Percentiles rank a stretch among this genome's conserved stretches.
These are phyloP conservation scores for Brettanomyces anomalus DNA, from an alignment of 805 yeast genomes.

Conservation along the genomic window DNA sequence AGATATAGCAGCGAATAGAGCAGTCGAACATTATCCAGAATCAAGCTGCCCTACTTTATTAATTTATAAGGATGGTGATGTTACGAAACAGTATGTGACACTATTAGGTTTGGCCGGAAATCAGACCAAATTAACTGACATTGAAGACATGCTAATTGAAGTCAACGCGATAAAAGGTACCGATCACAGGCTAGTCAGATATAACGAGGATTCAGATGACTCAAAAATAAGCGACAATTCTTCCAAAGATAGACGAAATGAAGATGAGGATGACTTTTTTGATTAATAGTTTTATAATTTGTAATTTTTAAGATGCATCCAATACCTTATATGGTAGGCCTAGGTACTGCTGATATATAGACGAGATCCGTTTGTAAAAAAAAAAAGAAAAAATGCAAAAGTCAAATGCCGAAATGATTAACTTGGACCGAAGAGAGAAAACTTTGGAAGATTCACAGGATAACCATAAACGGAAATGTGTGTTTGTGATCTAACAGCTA, in stretches of 20 bases:
- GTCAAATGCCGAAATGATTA: too few relatives aligned
- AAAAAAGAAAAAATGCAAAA: not conserved
- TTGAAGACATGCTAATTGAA: slow-evolving; percentile 64
- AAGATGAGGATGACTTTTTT: slow-evolving; percentile 39
- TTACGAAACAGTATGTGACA: slow-evolving; percentile 74
- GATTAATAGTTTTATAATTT: slow-evolving; percentile 22
- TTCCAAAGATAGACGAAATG: slow-evolving; percentile 28
- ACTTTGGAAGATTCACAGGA: too few relatives aligned
- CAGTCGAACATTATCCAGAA: slow-evolving; percentile 89
- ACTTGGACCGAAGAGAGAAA: too few relatives aligned
- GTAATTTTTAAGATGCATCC: not conserved
- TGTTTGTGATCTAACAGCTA: too few relatives aligned
- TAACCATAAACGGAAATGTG: too few relatives aligned
- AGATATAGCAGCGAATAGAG: slow-evolving; percentile 84
- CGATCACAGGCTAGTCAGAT: slow-evolving; percentile 59
- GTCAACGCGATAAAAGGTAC: slow-evolving; percentile 54
- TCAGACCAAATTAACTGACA: slow-evolving; percentile 55
- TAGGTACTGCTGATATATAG: slow-evolving; percentile 1
- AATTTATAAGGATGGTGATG: slow-evolving; percentile 70
- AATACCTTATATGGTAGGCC: not conserved
- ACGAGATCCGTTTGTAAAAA: not conserved
- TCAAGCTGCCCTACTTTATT: slow-evolving; percentile 84
- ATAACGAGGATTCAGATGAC: slow-evolving; percentile 43
- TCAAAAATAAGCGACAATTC: slow-evolving; percentile 36
- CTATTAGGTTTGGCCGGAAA: slow-evolving; percentile 79